These are phyloP conservation scores for Talaromyces sp. DNA, from an alignment of 2,329 filamentous ascomycete species.

Conservation along the genomic window DNA sequence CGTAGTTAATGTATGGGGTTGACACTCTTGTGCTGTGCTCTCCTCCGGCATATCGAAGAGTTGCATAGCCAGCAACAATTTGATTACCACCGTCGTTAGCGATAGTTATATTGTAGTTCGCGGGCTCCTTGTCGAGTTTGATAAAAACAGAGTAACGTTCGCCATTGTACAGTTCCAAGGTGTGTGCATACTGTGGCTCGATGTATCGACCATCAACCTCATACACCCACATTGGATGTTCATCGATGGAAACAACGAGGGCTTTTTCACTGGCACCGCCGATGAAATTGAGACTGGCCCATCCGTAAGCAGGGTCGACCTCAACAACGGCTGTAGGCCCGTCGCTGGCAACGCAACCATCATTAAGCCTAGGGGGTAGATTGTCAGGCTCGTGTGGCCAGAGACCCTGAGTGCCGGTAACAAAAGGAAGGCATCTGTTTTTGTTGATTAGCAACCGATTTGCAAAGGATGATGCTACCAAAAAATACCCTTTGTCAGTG, in stretches of 20 bases:
- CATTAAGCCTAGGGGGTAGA: constrained; percentile 11
- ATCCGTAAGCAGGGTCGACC: constrained; percentile 29
- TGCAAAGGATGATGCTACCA: background rate
- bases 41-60: constrained; percentile 38
- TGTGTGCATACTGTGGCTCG: constrained; percentile 34
- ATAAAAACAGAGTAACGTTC: constrained; percentile 39
- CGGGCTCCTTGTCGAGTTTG: constrained; percentile 41
- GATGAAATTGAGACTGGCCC: constrained; percentile 36
- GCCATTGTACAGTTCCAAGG: constrained; percentile 29
- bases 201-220: constrained; percentile 42
- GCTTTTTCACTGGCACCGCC: constrained; percentile 28
- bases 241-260: constrained; percentile 39
- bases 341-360: constrained; percentile 17
- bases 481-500: constrained; percentile 12
- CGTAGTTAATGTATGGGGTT: constrained; percentile 47
- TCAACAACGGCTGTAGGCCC: constrained; percentile 24
- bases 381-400: constrained; percentile 11
- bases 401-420: constrained; percentile 7
- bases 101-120: constrained; percentile 53
- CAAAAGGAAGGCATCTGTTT: constrained; percentile 9
- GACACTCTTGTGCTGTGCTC: constrained; percentile 22
- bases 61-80: constrained; percentile 51
- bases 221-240: constrained; percentile 42
- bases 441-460: background rate
- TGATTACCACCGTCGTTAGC: constrained; percentile 49